These are phyloP conservation scores for Phytophthora ohioensis DNA, from an alignment of 352 stramenopile genomes.

Conservation along the genomic window DNA sequence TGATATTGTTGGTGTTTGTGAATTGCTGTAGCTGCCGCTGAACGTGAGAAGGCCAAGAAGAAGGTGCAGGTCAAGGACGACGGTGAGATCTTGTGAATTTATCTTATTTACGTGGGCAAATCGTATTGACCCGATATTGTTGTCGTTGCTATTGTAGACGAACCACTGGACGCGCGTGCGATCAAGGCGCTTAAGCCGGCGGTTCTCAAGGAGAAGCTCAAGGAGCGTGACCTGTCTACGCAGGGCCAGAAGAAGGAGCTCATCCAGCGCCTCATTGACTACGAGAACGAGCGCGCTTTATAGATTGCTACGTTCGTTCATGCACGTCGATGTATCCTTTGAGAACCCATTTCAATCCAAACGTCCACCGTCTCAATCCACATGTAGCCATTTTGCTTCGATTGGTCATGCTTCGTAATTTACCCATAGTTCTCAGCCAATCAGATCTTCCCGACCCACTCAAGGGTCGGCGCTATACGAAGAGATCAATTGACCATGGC, in stretches of 20 bases:
- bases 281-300: slow-evolving; percentile 86
- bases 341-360: slow-evolving; percentile 26
- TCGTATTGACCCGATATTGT: background rate
- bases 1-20: slow-evolving; percentile 7
- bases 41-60: slow-evolving; percentile 75
- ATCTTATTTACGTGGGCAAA: background rate
- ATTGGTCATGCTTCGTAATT: slow-evolving; percentile 9
- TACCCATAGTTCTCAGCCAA: slow-evolving; percentile 21
- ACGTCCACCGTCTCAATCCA: background rate
- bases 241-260: slow-evolving; percentile 92
- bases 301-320: slow-evolving; percentile 46
- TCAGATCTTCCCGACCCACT: slow-evolving; percentile 14
- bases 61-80: slow-evolving; percentile 68
- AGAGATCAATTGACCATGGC: slow-evolving; percentile 42
- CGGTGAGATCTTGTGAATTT: slow-evolving; percentile 43
- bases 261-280: slow-evolving; percentile 89
- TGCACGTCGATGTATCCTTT: slow-evolving; percentile 7
- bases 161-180: slow-evolving; percentile 79
- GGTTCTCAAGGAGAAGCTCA: slow-evolving; percentile 90
- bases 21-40: slow-evolving; percentile 50
- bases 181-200: slow-evolving; percentile 91
- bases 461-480: slow-evolving; percentile 21
- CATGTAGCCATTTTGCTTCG: slow-evolving; percentile 10
- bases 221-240: slow-evolving; percentile 82
- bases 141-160: slow-evolving; percentile 48